These are phyloP conservation scores for Alloascoidea africana DNA, from an alignment of 805 yeast genomes.

Conservation along the genomic window DNA sequence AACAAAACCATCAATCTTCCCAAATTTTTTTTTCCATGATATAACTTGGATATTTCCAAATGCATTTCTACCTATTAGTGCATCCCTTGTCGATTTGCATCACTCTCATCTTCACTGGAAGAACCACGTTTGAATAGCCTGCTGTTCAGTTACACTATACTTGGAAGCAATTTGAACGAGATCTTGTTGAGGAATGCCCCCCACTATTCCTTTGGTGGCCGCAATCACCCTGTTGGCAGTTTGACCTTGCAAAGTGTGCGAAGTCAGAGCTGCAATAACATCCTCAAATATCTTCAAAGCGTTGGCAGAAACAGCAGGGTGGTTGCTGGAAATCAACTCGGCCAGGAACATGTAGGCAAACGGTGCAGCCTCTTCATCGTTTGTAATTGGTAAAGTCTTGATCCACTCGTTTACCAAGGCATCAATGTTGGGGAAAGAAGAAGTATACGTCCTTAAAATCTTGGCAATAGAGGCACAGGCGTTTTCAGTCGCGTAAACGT, in stretches of 20 bases:
- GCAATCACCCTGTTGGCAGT: constrained; percentile 51
- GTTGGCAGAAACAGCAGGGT: constrained; percentile 38
- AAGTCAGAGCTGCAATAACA: constrained; percentile 61
- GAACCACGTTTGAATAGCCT: constrained; percentile 41
- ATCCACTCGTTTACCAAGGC: constrained; percentile 65
- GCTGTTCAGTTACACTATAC: constrained; percentile 39
- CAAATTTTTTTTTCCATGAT: no score
- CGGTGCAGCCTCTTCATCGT: constrained; percentile 82
- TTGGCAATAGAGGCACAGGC: constrained; percentile 75
- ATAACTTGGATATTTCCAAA: no score
- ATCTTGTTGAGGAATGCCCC: constrained; percentile 49
- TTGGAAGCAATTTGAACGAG: constrained; percentile 43
- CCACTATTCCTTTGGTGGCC: constrained; percentile 48
- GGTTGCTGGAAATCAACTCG: constrained; percentile 53
- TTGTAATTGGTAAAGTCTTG: constrained; percentile 61
- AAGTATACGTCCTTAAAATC: constrained; percentile 43
- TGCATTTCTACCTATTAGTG: no score
- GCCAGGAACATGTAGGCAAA: constrained; percentile 64
- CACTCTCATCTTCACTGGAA: no score
- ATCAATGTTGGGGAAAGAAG: constrained; percentile 41
- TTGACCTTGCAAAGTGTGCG: constrained; percentile 50
- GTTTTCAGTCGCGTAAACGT: constrained; percentile 76
- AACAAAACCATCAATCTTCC: no score
- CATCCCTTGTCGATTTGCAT: no score
- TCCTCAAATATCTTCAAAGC: constrained; percentile 48